A percentile compares a stretch with the other conserved stretches of the same genome.
These are phyloP conservation scores for Volvox reticuliferus DNA, from an alignment of 139 green algal species.

Conservation along the genomic window DNA sequence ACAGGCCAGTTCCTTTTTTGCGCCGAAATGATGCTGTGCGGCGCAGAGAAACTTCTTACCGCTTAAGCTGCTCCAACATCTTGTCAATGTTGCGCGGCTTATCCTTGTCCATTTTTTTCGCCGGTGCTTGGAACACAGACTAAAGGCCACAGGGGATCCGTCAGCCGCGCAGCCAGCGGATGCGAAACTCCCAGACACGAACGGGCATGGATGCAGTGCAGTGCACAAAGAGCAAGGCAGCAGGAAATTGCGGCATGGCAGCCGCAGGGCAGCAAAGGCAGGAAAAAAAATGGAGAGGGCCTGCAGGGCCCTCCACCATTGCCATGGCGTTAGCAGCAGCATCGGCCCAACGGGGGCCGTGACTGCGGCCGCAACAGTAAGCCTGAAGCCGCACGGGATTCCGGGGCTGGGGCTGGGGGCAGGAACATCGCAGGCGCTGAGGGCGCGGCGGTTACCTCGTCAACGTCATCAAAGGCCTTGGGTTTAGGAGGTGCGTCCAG, in stretches of 20 bases:
- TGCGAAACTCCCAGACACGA: not conserved
- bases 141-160: conserved; percentile 24
- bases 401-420: too few species aligned
- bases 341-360: too few species aligned
- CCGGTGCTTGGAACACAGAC: conserved; percentile 63
- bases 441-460: conserved; percentile 11
- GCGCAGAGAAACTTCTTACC: conserved; percentile 54
- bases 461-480: conserved; percentile 54
- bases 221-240: too few species aligned
- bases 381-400: not conserved
- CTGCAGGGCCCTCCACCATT: too few species aligned
- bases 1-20: too few species aligned
- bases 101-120: conserved; percentile 69
- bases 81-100: conserved; percentile 91
- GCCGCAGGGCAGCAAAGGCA: too few species aligned
- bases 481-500: conserved; percentile 59
- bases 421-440: not conserved
- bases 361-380: not conserved
- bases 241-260: too few species aligned
- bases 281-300: too few species aligned
- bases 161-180: not conserved
- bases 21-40: too few species aligned
- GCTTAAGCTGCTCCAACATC: conserved; percentile 93
- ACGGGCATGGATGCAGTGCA: too few species aligned
- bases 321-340: too few species aligned